phyloP scores from a whole-genome alignment of 2,329 filamentous ascomycete species.

The Cladophialophora psammophila region DNA sequence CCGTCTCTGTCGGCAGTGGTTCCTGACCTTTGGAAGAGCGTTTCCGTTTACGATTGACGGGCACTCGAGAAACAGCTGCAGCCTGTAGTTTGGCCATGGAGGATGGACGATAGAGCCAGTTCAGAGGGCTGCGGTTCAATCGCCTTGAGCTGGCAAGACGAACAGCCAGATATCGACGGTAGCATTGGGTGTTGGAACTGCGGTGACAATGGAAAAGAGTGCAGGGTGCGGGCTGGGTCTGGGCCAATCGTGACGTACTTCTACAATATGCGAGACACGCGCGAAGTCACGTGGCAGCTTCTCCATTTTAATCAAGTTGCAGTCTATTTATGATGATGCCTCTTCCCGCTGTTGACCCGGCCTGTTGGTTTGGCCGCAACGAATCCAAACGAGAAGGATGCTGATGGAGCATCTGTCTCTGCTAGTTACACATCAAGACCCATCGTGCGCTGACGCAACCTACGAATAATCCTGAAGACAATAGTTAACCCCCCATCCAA shows the following conservation, averaged over 20 bases:
- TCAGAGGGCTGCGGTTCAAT: not conserved
- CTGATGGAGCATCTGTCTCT: not conserved
- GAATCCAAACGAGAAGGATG: not conserved
- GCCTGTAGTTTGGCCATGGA: conserved; percentile 52
- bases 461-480: not conserved
- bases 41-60: conserved; percentile 53
- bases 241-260: conserved; percentile 3
- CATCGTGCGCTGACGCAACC: not conserved
- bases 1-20: conserved; percentile 29
- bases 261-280: not conserved
- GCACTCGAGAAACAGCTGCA: conserved; percentile 50
- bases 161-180: not conserved
- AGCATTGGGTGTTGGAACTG: not conserved
- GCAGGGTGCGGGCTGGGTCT: not conserved
- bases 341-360: not conserved
- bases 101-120: not conserved
- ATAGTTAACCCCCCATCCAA: not conserved
- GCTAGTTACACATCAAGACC: not conserved
- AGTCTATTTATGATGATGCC: not conserved
- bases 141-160: not conserved
- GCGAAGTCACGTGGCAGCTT: not conserved
- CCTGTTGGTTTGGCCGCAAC: not conserved
- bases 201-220: not conserved
- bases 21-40: conserved; percentile 47
- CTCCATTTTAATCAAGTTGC: not conserved